Base-by-base conservation (phyloP, 2,329 filamentous ascomycete genomes). In the Beauveria rudraprayagi region DNA sequence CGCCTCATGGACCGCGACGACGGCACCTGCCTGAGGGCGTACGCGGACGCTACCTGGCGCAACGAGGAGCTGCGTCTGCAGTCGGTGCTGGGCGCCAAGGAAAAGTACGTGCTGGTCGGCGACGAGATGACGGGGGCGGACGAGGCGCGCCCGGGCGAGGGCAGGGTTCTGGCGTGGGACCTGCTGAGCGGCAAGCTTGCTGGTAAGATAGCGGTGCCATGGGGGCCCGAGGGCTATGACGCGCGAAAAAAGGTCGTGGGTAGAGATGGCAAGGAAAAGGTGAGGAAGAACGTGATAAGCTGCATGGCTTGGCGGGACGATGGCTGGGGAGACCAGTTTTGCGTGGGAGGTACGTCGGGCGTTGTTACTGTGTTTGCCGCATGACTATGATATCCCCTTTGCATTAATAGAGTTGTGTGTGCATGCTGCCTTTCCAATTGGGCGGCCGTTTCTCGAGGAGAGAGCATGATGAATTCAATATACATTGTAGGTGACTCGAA, bases 121-220 rank as follows among this genome's bases (percentile, higher is more conserved):
- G 91, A 92, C 68, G 92, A 97, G 73, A 79, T 83, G 58, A 68
- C 66, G 1, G 71, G 60, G 2, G 62, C 64, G 65, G 50, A 66
- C 63, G 50, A 63, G 54, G 47, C 63, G 54, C 43, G 60, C 44
- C 28, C 65, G 67, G 76, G 75, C 3, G 78, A 88, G 63, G 89
- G 89, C 2, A 79, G 80, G 68, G 74, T 92, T 8, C 87, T 87
- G 77, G 90, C 85, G 1, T 97, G 93, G 93, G 92, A 97, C 75
- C 76, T 96, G 22, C 72, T 96, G 60, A 88, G 82, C 6, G 92
- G 91, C 1, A 83, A 86, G 60, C 71, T 89, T 56, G 78, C 84
- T 62, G 84, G 88, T 37, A 84, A 78, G 65, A 74, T 96, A 6
- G 74, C 71, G 41, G 77, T 84, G 3, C 81, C 83, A 0, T 84